Percentiles rank a stretch among this genome's conserved stretches.
Evolutionary conservation across 768 basidiomycete species (phyloP).

Genomic region (Fomitopsis serialis): DNA sequence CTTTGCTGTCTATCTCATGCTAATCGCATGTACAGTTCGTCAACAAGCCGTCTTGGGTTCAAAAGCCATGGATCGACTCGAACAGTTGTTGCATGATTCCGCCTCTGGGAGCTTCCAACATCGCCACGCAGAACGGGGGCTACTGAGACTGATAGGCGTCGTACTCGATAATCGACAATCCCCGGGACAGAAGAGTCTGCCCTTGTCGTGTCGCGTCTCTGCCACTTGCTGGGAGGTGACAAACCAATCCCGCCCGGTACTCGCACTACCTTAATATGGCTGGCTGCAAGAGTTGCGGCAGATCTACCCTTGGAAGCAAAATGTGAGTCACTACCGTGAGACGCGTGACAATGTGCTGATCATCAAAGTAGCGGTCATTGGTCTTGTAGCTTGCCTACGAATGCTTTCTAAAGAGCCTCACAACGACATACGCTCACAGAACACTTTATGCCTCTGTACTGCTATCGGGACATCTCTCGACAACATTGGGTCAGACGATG

Average conservation of each 20-base stretch:
- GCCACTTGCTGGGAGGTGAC: background rate
- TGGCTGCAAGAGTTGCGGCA: background rate
- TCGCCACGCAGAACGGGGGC: background rate
- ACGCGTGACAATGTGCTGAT: too few species aligned
- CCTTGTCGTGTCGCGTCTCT: background rate
- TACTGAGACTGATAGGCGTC: background rate
- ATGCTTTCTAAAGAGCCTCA: background rate
- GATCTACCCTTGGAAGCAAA: background rate
- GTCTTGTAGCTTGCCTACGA: background rate
- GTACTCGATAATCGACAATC: background rate
- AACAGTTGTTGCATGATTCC: background rate
- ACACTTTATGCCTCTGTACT: background rate
- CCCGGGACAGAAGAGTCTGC: background rate
- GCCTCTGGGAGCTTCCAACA: background rate
- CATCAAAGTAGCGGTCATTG: background rate
- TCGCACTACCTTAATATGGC: background rate
- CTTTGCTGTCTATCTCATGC: background rate
- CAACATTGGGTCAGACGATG: background rate
- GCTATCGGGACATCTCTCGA: background rate
- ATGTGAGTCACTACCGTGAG: background rate
- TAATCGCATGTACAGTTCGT: background rate
- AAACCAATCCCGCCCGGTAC: background rate
- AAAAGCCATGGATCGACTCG: background rate
- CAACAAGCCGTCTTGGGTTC: background rate
- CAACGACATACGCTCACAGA: background rate